Conservation (phyloP, 805 yeast genomes). For the Myxozyma sirexii region DNA sequence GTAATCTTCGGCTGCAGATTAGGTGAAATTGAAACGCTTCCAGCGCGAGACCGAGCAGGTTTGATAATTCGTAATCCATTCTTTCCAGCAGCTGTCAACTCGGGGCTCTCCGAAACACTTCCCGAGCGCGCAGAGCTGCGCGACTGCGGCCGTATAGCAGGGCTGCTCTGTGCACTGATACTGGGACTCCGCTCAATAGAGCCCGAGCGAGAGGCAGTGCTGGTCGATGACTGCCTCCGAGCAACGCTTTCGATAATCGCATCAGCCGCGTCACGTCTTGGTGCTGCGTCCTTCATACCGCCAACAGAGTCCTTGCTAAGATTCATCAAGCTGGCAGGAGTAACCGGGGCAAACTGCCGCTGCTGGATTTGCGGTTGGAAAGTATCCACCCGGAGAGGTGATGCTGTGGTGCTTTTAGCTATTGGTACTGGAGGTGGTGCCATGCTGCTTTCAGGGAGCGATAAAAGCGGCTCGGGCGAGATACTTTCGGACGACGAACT, state of each 20-base stretch:
- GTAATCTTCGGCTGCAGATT: conserved; percentile 29
- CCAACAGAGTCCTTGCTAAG: conserved; percentile 24
- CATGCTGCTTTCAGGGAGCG: conserved; percentile 26
- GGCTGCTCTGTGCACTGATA: conserved; percentile 16
- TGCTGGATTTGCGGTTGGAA: conserved; percentile 1
- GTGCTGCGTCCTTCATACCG: conserved; percentile 35
- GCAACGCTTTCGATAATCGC: conserved; percentile 32
- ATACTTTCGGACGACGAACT: conserved; percentile 28
- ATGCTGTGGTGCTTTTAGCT: background rate
- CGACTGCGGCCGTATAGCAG: conserved; percentile 20
- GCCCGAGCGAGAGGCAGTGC: conserved; percentile 14
- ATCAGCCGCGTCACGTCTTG: conserved; percentile 30
- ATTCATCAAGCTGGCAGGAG: conserved; percentile 43
- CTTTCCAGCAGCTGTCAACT: conserved; percentile 1
- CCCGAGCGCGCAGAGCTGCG: conserved; percentile 16
- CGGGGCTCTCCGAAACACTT: conserved; percentile 11
- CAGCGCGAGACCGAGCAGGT: conserved; percentile 38
- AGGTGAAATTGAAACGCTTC: conserved; percentile 33
- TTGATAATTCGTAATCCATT: conserved; percentile 32
- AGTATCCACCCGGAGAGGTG: background rate
- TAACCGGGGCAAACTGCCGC: conserved; percentile 37
- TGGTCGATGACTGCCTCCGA: conserved; percentile 30
- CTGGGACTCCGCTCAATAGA: conserved; percentile 5
- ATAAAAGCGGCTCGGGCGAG: conserved; percentile 30
- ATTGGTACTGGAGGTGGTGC: conserved; percentile 34